Base-by-base conservation (phyloP, 257 asterid genomes). In the Nicotiana paniculata region DNA sequence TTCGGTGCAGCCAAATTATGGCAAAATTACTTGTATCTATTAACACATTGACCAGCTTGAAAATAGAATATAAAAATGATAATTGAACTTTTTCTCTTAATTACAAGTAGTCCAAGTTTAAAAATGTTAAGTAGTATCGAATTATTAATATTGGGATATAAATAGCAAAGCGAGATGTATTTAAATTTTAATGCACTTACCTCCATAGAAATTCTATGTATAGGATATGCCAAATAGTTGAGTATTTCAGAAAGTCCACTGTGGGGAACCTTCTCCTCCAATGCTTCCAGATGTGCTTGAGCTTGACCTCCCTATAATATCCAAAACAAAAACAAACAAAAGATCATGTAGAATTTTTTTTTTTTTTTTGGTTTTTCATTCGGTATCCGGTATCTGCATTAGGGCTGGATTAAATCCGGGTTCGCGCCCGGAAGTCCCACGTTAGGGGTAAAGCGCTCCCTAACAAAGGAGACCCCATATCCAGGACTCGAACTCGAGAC, bases 181-280 rank as follows among this genome's bases (percentile, higher is more conserved):
- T 68, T 6, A 2, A 35, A 68, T 12, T 6, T 35, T n/a, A 43
- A 6, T 74, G 59, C n/a, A 78, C 37, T 58, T 55, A 95, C 98
- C 97, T 95, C 99, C 28, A 62, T 82, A 28, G 89, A 83, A 77
- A 89, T 89, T 88, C 88, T 93, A 90, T 87, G 92, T 79, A 95
- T 89, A 66, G 97, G 93, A 81, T 84, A 90, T 13, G 99, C 92
- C 37, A 95, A 87, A 69, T 86, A 46, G 85, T 84, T 81, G 11
- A 93, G 86, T 1, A 91, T 80, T 43, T 95, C 97, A 3, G 83
- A 26, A 63, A 88, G 90, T 30, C 86, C 81, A 32, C 70, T 37
- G 30, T 84, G 88, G 43, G 79, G 63, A 74, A 30, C 84, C 83
- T 88, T 87, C 11, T 83, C 90, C 8, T 90, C 88, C 85, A 77